A percentile compares a stretch with the other conserved stretches of the same genome.
Evolutionary conservation across 2,329 filamentous ascomycete species (phyloP).

Genomic region (Orbilia oligospora): DNA sequence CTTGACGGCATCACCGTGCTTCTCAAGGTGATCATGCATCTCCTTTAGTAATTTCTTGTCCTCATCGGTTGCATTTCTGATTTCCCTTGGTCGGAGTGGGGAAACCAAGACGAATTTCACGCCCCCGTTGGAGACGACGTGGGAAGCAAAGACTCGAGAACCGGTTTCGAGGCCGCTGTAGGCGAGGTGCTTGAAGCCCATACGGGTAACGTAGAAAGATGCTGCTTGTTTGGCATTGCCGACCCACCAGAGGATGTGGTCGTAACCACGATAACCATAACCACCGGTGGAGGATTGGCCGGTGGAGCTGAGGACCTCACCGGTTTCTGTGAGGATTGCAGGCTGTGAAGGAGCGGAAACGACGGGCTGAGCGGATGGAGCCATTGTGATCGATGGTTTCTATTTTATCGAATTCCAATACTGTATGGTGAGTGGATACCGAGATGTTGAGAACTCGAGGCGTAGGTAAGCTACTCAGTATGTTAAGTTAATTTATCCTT

Average conservation of each 20-base stretch:
- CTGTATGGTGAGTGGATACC: neutral
- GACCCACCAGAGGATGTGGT: constrained; percentile 93
- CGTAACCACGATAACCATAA: constrained; percentile 73
- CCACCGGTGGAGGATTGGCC: constrained; percentile 67
- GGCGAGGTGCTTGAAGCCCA: constrained; percentile 86
- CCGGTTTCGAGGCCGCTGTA: constrained; percentile 92
- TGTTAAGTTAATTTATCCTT: neutral
- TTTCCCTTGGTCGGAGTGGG: constrained; percentile 75
- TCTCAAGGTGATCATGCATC: constrained; percentile 85
- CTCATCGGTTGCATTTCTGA: constrained; percentile 66
- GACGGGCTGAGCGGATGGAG: constrained; percentile 70
- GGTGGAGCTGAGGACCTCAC: constrained; percentile 63
- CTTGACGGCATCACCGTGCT: constrained; percentile 93
- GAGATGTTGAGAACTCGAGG: neutral
- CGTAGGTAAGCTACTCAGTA: no score
- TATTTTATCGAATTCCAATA: neutral
- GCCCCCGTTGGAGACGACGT: constrained; percentile 82
- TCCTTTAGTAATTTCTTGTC: constrained; percentile 78
- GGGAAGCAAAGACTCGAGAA: constrained; percentile 82
- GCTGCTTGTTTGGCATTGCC: constrained; percentile 97
- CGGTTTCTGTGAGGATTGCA: constrained; percentile 65
- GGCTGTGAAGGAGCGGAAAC: constrained; percentile 66
- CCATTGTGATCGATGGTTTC: constrained; percentile 68
- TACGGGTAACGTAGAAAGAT: constrained; percentile 86
- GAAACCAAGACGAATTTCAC: constrained; percentile 88